A percentile compares a stretch with the other conserved stretches of the same genome.
phyloP scores from a whole-genome alignment of 1,284 basidiomycete genomes.

The Phlebopus sp. region DNA sequence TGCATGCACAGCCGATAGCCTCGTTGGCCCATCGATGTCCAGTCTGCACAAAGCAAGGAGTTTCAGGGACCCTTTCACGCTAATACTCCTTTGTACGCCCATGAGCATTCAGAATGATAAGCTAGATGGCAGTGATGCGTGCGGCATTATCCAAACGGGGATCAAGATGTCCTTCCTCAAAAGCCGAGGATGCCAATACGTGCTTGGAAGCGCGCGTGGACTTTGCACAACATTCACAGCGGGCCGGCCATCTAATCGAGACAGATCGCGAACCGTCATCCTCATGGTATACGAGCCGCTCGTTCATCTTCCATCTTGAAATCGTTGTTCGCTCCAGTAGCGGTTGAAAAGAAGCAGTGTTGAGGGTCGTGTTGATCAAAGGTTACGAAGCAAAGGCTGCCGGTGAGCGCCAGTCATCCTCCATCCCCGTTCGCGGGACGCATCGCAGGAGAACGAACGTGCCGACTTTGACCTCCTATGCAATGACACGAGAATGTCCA shows the following conservation, averaged over 20 bases:
- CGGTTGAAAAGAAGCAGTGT: constrained; percentile 16
- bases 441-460: constrained; percentile 1
- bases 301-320: constrained; percentile 3
- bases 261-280: background rate
- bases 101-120: constrained; percentile 30
- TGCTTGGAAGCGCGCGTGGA: constrained; percentile 4
- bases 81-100: constrained; percentile 17
- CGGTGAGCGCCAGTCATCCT: background rate
- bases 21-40: constrained; percentile 12
- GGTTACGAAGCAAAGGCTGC: constrained; percentile 4
- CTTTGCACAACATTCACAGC: constrained; percentile 10
- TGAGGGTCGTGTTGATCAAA: constrained; percentile 7
- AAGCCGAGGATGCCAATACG: constrained; percentile 19
- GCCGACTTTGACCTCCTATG: background rate
- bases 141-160: constrained; percentile 24
- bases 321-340: constrained; percentile 5
- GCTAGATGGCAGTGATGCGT: constrained; percentile 9
- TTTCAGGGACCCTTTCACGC: constrained; percentile 23
- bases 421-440: constrained; percentile 1
- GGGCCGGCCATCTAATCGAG: constrained; percentile 13
- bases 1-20: constrained; percentile 26
- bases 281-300: constrained; percentile 10
- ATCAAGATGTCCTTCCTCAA: constrained; percentile 22
- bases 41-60: constrained; percentile 15
- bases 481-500: background rate